Evolutionary conservation across 2,329 filamentous ascomycete genomes (phyloP).

Genomic region (Nemania sp.): DNA sequence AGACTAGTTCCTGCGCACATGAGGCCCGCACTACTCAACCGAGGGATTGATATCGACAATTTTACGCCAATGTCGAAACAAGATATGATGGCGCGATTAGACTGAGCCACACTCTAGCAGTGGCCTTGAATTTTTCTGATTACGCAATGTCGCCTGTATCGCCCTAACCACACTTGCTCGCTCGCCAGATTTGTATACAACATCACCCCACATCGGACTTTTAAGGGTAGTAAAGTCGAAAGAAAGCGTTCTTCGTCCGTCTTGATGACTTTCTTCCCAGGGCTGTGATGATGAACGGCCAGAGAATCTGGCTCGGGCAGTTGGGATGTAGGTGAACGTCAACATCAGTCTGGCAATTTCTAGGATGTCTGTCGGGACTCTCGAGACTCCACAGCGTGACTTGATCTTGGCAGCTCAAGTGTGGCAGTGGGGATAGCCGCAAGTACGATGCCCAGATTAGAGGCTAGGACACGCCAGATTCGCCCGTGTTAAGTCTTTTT

Average conservation of each 20-base stretch:
- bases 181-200: conserved; percentile 47
- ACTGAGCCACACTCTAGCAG: conserved; percentile 70
- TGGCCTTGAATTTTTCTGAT: conserved; percentile 46
- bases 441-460: conserved; percentile 43
- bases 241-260: conserved; percentile 37
- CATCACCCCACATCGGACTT: conserved; percentile 43
- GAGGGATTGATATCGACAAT: conserved; percentile 92
- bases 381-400: conserved; percentile 37
- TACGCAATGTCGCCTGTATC: conserved; percentile 50
- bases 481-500: conserved; percentile 58
- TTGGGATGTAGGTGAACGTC: conserved; percentile 42
- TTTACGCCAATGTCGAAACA: conserved; percentile 91
- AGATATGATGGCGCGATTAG: conserved; percentile 97
- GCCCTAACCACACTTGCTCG: conserved; percentile 50
- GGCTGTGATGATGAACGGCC: conserved; percentile 44
- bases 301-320: conserved; percentile 41
- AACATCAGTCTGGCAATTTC: conserved; percentile 44
- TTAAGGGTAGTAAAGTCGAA: conserved; percentile 31
- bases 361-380: conserved; percentile 41
- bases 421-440: conserved; percentile 39
- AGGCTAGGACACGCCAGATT: conserved; percentile 45
- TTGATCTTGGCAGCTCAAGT: conserved; percentile 44
- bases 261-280: conserved; percentile 42
- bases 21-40: conserved; percentile 76
- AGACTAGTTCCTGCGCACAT: conserved; percentile 89